Conservation (phyloP, 176 grass and related monocot species). For the Aegilops speltoides region DNA sequence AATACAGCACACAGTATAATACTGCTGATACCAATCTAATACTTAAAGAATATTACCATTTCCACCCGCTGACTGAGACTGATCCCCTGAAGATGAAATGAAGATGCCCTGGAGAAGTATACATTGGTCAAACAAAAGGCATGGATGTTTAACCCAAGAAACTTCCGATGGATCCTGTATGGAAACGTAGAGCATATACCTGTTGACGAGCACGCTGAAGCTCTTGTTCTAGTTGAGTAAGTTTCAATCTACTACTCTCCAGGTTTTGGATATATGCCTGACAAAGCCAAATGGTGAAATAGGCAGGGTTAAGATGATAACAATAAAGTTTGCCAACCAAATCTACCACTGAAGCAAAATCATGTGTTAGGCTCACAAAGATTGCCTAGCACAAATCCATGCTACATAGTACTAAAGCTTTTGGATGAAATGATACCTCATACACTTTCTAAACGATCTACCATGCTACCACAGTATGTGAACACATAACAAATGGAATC, state of each 20-base stretch:
- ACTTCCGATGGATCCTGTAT: constrained; percentile 22
- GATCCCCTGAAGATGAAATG: constrained; percentile 79
- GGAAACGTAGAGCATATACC: constrained; percentile 30
- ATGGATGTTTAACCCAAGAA: constrained; percentile 7
- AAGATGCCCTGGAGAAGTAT: constrained; percentile 74
- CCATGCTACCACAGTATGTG: not conserved
- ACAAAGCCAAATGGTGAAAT: constrained; percentile 29
- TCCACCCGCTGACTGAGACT: constrained; percentile 55
- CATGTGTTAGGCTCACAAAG: not conserved
- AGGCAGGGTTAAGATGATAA: not conserved
- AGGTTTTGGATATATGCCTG: constrained; percentile 96
- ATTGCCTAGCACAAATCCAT: not conserved
- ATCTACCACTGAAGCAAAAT: constrained; percentile 19
- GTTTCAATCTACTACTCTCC: constrained; percentile 94
- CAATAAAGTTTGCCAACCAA: not conserved
- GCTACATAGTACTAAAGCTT: not conserved
- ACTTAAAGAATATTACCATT: constrained; percentile 58
- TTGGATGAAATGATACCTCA: not conserved
- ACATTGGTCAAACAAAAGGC: constrained; percentile 26
- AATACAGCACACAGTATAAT: not conserved
- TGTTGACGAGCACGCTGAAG: constrained; percentile 82
- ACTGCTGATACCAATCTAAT: not conserved
- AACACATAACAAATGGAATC: constrained; percentile 1
- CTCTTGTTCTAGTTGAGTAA: constrained; percentile 91
- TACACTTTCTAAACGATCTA: not conserved